A percentile compares a stretch with the other conserved stretches of the same genome.
Evolutionary conservation across 345 rosid genomes (phyloP).

Genomic region (Sapria himalayana): DNA sequence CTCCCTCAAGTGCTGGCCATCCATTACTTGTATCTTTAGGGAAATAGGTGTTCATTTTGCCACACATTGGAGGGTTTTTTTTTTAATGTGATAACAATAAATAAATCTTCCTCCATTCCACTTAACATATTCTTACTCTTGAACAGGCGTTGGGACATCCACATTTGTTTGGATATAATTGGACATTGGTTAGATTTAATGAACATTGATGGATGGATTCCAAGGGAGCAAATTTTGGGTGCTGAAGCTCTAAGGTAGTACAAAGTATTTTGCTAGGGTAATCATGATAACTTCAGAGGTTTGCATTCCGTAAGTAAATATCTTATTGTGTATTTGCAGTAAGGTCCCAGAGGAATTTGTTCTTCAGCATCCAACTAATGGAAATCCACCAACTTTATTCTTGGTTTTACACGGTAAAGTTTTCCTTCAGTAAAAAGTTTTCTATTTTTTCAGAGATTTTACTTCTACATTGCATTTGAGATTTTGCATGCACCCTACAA

Average conservation of each 20-base stretch:
- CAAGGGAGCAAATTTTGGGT: slow-evolving; percentile 83
- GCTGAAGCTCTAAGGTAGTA: slow-evolving; percentile 72
- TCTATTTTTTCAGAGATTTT: too few species aligned
- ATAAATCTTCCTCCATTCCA: slow-evolving; percentile 3
- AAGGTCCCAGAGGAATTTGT: slow-evolving; percentile 69
- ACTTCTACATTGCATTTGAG: too few species aligned
- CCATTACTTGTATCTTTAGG: too few species aligned
- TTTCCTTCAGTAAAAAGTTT: slow-evolving; percentile 1
- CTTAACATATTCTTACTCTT: too few species aligned
- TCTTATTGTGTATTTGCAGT: slow-evolving; percentile 29
- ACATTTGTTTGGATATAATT: slow-evolving; percentile 61
- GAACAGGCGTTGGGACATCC: slow-evolving; percentile 85
- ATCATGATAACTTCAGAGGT: too few species aligned
- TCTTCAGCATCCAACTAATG: slow-evolving; percentile 60
- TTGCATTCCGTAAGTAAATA: neutral
- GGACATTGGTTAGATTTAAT: slow-evolving; percentile 93
- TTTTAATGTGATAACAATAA: neutral
- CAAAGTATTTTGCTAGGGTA: too few species aligned
- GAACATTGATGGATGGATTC: slow-evolving; percentile 94
- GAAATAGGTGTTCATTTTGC: too few species aligned
- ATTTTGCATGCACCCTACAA: too few species aligned
- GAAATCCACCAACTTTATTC: slow-evolving; percentile 79
- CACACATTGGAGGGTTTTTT: too few species aligned
- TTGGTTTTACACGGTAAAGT: slow-evolving; percentile 57
- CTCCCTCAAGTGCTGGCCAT: too few species aligned